Percentiles rank a stretch among this genome's conserved stretches.
Conservation (phyloP, 192 early-diverging fungal species). For the Entomortierella lignicola region DNA sequence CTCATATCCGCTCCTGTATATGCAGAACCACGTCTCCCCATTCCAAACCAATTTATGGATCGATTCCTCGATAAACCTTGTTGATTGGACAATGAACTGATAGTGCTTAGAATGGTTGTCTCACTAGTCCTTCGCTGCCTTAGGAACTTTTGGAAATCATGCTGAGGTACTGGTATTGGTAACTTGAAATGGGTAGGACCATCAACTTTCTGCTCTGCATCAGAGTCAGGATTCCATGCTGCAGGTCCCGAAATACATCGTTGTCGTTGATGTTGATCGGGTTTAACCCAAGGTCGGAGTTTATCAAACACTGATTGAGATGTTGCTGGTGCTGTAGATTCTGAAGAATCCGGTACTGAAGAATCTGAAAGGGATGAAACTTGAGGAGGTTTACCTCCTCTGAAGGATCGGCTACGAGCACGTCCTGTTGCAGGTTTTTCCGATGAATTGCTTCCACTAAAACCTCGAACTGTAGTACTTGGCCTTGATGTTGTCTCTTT, state of each 20-base stretch:
- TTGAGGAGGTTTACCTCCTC: not conserved
- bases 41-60: constrained; percentile 47
- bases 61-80: constrained; percentile 31
- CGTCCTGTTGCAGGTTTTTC: not conserved
- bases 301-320: constrained; percentile 13
- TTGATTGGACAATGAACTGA: constrained; percentile 1
- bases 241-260: constrained; percentile 43
- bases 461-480: not conserved
- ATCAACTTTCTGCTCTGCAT: not conserved
- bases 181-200: not conserved
- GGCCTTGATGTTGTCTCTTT: not conserved
- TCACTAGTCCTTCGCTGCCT: constrained; percentile 26
- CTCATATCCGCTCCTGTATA: constrained; percentile 12
- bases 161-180: not conserved
- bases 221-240: constrained; percentile 21
- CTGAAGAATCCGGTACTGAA: not conserved
- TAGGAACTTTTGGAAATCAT: not conserved
- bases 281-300: constrained; percentile 15
- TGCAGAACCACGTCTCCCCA: constrained; percentile 12
- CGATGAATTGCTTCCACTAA: not conserved
- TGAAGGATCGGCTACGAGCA: constrained; percentile 22
- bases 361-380: not conserved
- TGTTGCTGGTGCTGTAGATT: not conserved
- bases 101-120: constrained; percentile 10
- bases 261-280: constrained; percentile 26